These are phyloP conservation scores for Limnanthes douglasii DNA, from an alignment of 345 rosid genomes.

Conservation along the genomic window DNA sequence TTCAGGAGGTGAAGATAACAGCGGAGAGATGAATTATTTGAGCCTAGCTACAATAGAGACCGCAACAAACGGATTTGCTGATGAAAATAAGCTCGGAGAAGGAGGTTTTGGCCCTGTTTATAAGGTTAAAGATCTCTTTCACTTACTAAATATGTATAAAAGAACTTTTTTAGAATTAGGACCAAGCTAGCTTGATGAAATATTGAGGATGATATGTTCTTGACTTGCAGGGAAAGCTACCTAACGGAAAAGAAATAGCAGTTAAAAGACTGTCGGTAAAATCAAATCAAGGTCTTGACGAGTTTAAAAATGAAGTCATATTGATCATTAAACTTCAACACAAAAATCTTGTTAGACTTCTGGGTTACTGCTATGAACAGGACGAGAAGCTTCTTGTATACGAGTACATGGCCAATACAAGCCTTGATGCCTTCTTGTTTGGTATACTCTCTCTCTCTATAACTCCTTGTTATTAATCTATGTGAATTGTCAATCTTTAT, in stretches of 20 bases:
- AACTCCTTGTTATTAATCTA: no score
- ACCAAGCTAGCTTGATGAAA: no score
- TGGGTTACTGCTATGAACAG: slow-evolving; percentile 28
- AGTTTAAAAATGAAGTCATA: slow-evolving; percentile 32
- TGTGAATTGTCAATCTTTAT: not conserved
- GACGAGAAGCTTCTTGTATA: slow-evolving; percentile 32
- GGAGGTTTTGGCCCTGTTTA: slow-evolving; percentile 84
- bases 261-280: slow-evolving; percentile 32
- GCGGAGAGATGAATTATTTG: slow-evolving; percentile 38
- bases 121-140: slow-evolving; percentile 37
- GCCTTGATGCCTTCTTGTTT: not conserved
- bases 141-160: no score
- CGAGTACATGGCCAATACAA: slow-evolving; percentile 25
- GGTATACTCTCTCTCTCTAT: not conserved
- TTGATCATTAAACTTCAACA: slow-evolving; percentile 34
- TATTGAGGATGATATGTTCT: no score
- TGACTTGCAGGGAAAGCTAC: slow-evolving; percentile 29
- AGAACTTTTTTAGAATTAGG: no score
- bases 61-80: slow-evolving; percentile 52
- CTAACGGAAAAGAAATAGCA: slow-evolving; percentile 24
- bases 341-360: slow-evolving; percentile 29
- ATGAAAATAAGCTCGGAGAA: slow-evolving; percentile 52
- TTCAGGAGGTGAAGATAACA: no score
- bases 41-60: slow-evolving; percentile 32
- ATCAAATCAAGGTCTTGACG: slow-evolving; percentile 35